Percentiles rank a stretch among this genome's conserved stretches.
phyloP scores from a whole-genome alignment of 352 stramenopile genomes.

The Globisporangium alternatum region DNA sequence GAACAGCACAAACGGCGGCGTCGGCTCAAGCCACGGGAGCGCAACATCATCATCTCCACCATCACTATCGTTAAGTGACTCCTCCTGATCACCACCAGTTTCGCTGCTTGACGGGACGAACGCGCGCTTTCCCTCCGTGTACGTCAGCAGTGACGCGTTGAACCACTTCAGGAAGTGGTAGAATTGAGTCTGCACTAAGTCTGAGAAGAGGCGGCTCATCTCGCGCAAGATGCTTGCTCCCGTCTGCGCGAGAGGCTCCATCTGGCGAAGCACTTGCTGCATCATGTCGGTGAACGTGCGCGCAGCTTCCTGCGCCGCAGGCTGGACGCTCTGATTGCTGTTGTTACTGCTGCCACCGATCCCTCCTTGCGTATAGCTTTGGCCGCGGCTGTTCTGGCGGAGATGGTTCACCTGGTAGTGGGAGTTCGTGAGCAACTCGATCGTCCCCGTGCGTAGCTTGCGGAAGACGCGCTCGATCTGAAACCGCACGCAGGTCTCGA shows the following conservation, averaged over 20 bases:
- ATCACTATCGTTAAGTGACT: slow-evolving; percentile 13
- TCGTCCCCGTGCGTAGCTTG: slow-evolving; percentile 52
- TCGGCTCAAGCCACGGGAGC: slow-evolving; percentile 58
- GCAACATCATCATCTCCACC: slow-evolving; percentile 26
- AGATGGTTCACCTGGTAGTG: slow-evolving; percentile 45
- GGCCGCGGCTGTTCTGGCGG: slow-evolving; percentile 30
- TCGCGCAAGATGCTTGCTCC: slow-evolving; percentile 60
- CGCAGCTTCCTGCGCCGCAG: slow-evolving; percentile 53
- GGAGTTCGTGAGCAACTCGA: slow-evolving; percentile 50
- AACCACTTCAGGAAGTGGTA: slow-evolving; percentile 85
- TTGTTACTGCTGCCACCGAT: slow-evolving; percentile 1
- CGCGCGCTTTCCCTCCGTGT: slow-evolving; percentile 67
- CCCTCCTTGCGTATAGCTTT: slow-evolving; percentile 17
- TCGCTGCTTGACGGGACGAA: slow-evolving; percentile 21
- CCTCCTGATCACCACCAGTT: not conserved
- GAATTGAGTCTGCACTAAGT: slow-evolving; percentile 79
- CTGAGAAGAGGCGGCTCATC: slow-evolving; percentile 71
- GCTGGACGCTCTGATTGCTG: slow-evolving; percentile 40
- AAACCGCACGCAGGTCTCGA: slow-evolving; percentile 68
- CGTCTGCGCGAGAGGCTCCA: slow-evolving; percentile 73
- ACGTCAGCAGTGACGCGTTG: slow-evolving; percentile 55
- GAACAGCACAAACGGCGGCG: slow-evolving; percentile 67
- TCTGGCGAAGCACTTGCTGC: slow-evolving; percentile 74
- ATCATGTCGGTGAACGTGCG: slow-evolving; percentile 67
- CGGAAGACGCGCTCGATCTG: slow-evolving; percentile 78